Conservation (phyloP, 345 rosid genomes). For the Salix arbutifolia region DNA sequence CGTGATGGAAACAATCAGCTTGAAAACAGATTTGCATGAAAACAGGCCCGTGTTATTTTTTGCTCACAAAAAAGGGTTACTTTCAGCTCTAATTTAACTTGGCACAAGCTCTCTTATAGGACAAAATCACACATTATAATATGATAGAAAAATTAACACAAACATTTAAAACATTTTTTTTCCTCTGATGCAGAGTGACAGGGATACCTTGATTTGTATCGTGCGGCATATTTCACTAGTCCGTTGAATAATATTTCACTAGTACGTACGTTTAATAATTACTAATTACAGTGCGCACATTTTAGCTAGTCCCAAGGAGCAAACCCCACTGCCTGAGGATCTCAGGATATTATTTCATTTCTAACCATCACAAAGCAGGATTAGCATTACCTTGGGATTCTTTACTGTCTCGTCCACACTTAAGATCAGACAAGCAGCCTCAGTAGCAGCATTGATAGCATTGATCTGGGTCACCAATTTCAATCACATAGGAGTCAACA, state of each 20-base stretch:
- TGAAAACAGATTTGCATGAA: background rate
- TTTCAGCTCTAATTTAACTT: background rate
- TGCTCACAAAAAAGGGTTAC: too few relatives aligned
- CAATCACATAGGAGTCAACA: background rate
- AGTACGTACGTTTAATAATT: background rate
- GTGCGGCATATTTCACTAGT: background rate
- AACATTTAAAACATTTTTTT: background rate
- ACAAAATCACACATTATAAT: background rate
- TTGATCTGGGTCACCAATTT: slow-evolving; percentile 55
- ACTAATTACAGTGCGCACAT: background rate
- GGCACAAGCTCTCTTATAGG: background rate
- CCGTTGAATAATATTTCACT: background rate
- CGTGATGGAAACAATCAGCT: background rate
- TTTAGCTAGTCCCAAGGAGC: background rate
- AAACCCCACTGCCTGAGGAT: background rate
- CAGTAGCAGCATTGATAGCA: slow-evolving; percentile 98
- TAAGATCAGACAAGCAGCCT: slow-evolving; percentile 92
- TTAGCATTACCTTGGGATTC: slow-evolving; percentile 79
- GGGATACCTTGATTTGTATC: background rate
- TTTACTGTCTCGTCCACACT: slow-evolving; percentile 98
- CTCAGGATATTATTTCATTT: background rate
- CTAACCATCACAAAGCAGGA: background rate
- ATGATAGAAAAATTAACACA: background rate
- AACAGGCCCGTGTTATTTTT: background rate
- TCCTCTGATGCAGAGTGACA: background rate